These are phyloP conservation scores for Cutaneotrichosporon spelunceum DNA, from an alignment of 1,284 basidiomycete species.

Conservation along the genomic window DNA sequence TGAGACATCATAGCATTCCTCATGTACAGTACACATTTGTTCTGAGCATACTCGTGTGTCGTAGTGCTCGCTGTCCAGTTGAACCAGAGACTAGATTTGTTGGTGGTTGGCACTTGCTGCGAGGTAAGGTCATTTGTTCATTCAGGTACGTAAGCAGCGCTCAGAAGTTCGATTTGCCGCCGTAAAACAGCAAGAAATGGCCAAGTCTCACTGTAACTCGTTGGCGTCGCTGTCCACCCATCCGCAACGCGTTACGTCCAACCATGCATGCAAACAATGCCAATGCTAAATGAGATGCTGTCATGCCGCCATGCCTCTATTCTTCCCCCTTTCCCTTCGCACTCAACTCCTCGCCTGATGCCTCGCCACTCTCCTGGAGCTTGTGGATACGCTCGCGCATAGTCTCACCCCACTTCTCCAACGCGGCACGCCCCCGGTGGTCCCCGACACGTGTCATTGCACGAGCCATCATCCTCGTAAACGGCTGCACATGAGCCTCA, in stretches of 20 bases:
- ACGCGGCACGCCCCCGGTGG: slow-evolving; percentile 17
- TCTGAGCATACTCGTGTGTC: too few relatives aligned
- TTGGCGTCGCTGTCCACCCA: too few relatives aligned
- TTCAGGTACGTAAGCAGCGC: too few relatives aligned
- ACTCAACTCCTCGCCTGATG: neutral
- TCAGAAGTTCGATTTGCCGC: too few relatives aligned
- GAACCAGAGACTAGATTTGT: too few relatives aligned
- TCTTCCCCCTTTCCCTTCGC: neutral
- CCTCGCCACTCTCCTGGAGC: neutral
- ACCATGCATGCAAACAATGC: slow-evolving; percentile 14
- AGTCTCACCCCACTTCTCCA: slow-evolving; percentile 8
- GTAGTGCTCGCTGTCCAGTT: too few relatives aligned
- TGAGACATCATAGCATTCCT: neutral
- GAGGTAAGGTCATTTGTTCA: too few relatives aligned
- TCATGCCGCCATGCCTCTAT: neutral
- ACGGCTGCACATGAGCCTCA: slow-evolving; percentile 33
- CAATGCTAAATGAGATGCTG: slow-evolving; percentile 7
- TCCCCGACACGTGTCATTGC: slow-evolving; percentile 34
- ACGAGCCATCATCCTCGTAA: slow-evolving; percentile 29
- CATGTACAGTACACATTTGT: slow-evolving; percentile 2
- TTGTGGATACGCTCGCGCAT: slow-evolving; percentile 2
- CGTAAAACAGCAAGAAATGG: too few relatives aligned
- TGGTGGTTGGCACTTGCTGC: too few relatives aligned
- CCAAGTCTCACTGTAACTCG: too few relatives aligned
- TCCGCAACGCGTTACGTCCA: neutral